Conservation (phyloP, 441 rosid genomes). For the Rhodomyrtus psidioides region DNA sequence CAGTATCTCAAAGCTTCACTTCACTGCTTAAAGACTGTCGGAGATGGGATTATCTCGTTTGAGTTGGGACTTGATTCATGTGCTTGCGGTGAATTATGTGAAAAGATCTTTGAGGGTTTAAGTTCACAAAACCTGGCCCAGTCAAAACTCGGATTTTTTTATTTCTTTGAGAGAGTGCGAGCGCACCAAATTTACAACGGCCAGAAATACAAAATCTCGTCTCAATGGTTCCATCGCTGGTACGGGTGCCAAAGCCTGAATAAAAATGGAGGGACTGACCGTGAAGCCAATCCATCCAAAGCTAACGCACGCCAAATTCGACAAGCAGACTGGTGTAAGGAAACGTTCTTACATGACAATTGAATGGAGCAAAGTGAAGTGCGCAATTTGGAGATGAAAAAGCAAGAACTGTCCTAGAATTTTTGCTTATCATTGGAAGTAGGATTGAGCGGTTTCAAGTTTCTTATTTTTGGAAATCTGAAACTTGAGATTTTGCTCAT, state of each 20-base stretch:
- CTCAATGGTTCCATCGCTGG: background rate
- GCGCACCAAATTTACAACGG: background rate
- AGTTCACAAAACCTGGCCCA: background rate
- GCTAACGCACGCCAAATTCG: background rate
- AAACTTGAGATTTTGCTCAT: background rate
- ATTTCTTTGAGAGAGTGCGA: background rate
- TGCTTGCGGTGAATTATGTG: background rate
- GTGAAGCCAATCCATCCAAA: background rate
- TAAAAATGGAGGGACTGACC: background rate
- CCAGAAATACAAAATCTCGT: background rate
- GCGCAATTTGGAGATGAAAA: background rate
- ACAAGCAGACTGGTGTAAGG: background rate
- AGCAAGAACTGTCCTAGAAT: background rate
- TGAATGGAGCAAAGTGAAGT: background rate
- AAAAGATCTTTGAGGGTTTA: background rate
- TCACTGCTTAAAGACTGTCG: background rate
- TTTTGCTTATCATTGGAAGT: background rate
- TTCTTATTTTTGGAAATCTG: too few relatives aligned
- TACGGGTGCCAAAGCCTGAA: background rate
- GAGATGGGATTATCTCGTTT: background rate
- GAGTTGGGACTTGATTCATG: background rate
- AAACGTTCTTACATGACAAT: background rate
- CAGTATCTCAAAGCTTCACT: background rate
- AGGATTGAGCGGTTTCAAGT: too few relatives aligned
- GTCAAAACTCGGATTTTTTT: background rate